Conservation (phyloP, 306 rosid species). For the Rosa rugosa region DNA sequence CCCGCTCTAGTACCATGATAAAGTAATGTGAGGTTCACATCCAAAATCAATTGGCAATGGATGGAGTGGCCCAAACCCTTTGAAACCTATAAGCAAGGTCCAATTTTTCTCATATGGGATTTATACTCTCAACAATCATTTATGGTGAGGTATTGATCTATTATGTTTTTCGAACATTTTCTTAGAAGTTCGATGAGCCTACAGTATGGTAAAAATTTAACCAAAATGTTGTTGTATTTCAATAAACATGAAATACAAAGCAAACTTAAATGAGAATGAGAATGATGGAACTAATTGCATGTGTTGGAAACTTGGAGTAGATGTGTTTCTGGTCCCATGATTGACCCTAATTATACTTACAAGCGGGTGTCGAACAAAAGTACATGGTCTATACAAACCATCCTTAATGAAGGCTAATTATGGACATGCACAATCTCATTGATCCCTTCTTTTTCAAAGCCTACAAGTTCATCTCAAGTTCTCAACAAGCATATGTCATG, state of each 20-base stretch:
- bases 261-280: not conserved
- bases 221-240: too few species aligned
- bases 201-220: too few species aligned
- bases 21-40: too few species aligned
- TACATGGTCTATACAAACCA: not conserved
- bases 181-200: too few species aligned
- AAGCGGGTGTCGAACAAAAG: not conserved
- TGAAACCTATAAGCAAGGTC: too few species aligned
- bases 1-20: too few species aligned
- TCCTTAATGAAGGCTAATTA: conserved; percentile 21
- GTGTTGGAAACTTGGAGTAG: conserved; percentile 24
- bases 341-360: not conserved
- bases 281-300: conserved; percentile 11
- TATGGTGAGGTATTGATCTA: too few species aligned
- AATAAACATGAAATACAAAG: not conserved
- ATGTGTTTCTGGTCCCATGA: conserved; percentile 26
- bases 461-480: not conserved
- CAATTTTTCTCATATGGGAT: too few species aligned
- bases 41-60: too few species aligned
- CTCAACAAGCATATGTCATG: not conserved
- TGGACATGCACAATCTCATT: conserved; percentile 12
- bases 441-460: not conserved
- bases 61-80: too few species aligned
- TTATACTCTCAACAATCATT: too few species aligned
- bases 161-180: too few species aligned